These are phyloP conservation scores for Solanum tarapatanum DNA, from an alignment of 257 asterid genomes.

Conservation along the genomic window DNA sequence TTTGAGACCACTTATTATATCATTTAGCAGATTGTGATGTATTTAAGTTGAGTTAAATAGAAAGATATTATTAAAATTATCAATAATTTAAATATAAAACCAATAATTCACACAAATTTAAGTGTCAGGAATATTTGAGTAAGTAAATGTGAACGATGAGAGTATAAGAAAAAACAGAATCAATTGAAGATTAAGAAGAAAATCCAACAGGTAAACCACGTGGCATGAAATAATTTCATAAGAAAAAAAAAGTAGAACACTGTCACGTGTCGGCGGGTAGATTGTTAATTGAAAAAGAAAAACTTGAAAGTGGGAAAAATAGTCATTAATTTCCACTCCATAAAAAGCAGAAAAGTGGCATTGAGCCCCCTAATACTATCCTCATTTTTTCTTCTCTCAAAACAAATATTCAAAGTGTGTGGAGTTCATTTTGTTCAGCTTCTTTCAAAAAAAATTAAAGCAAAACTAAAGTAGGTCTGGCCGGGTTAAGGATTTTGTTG, in stretches of 20 bases:
- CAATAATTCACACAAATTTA: no score
- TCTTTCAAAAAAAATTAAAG: not conserved
- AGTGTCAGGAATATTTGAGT: no score
- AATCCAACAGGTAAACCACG: conserved; percentile 25
- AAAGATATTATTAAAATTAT: no score
- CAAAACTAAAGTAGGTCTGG: conserved; percentile 30
- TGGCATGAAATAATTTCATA: conserved; percentile 8
- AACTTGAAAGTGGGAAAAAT: conserved; percentile 11
- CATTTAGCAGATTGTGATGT: no score
- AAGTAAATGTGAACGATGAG: not conserved
- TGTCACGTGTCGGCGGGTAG: conserved; percentile 55
- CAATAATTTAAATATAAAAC: not conserved
- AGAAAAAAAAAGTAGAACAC: not conserved
- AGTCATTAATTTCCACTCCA: conserved; percentile 10
- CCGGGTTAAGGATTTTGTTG: conserved; percentile 47
- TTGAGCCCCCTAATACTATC: not conserved
- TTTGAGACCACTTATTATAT: no score
- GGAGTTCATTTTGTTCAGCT: not conserved
- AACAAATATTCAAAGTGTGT: not conserved
- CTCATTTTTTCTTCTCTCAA: not conserved
- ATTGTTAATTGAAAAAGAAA: not conserved
- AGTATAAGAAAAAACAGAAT: not conserved
- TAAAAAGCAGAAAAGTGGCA: not conserved
- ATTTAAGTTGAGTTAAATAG: no score
- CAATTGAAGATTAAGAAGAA: not conserved